These are phyloP conservation scores for Moniliella sp. DNA, from an alignment of 1,284 basidiomycete species.

Conservation along the genomic window DNA sequence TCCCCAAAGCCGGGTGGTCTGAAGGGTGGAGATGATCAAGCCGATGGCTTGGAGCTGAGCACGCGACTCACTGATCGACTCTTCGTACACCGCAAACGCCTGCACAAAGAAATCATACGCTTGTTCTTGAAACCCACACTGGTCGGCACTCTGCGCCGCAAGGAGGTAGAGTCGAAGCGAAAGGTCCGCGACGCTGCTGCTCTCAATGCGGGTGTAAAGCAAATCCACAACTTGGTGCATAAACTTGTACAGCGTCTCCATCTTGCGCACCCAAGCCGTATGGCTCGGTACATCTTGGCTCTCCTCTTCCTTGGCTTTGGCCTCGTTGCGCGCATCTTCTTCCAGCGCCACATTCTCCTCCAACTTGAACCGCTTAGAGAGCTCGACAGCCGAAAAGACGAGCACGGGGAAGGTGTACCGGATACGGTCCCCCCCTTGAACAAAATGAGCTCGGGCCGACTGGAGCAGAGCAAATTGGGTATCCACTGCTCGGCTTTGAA, in stretches of 20 bases:
- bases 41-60: conserved; percentile 27
- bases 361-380: conserved; percentile 23
- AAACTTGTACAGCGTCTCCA: conserved; percentile 28
- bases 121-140: conserved; percentile 26
- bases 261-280: conserved; percentile 38
- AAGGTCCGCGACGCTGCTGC: conserved; percentile 41
- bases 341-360: conserved; percentile 8
- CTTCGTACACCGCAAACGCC: conserved; percentile 31
- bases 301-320: conserved; percentile 34
- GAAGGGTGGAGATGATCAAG: conserved; percentile 24
- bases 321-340: conserved; percentile 42
- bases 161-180: conserved; percentile 25
- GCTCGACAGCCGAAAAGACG: conserved; percentile 19
- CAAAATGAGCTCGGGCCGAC: conserved; percentile 23
- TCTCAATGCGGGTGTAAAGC: conserved; percentile 28
- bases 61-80: conserved; percentile 27
- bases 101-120: conserved; percentile 32
- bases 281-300: conserved; percentile 58
- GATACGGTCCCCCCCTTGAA: conserved; percentile 27
- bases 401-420: conserved; percentile 26
- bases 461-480: conserved; percentile 26
- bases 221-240: conserved; percentile 29
- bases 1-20: conserved; percentile 20
- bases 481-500: conserved; percentile 24
- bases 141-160: conserved; percentile 26